Conservation (phyloP, 176 grass and related monocot genomes). For the Luzula sylvatica region DNA sequence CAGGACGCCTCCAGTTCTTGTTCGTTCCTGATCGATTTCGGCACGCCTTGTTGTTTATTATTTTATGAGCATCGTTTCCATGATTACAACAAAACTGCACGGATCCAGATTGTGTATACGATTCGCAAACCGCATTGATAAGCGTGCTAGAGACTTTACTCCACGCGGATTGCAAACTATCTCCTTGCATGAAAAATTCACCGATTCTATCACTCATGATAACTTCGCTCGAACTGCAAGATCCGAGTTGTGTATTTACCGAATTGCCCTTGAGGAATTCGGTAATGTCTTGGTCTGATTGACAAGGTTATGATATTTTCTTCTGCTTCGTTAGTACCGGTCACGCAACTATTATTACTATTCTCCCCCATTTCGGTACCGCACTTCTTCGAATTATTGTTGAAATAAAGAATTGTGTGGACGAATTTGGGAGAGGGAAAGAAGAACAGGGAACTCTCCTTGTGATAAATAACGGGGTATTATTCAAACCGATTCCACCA, state of each 20-base stretch:
- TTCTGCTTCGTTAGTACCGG: conserved; percentile 39
- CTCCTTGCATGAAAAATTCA: conserved; percentile 76
- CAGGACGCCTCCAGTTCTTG: conserved; percentile 51
- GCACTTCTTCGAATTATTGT: conserved; percentile 39
- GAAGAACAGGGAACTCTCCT: conserved; percentile 73
- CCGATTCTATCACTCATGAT: conserved; percentile 62
- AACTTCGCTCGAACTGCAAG: conserved; percentile 21
- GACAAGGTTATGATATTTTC: conserved; percentile 52
- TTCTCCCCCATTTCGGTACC: conserved; percentile 62
- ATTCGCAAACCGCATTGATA: conserved; percentile 67
- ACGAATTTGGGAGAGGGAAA: conserved; percentile 56
- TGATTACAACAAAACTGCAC: conserved; percentile 55
- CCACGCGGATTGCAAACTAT: conserved; percentile 59
- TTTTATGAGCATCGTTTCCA: conserved; percentile 27
- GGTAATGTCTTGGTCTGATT: conserved; percentile 43
- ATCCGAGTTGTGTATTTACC: conserved; percentile 28
- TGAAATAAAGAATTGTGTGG: conserved; percentile 63
- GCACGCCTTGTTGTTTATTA: conserved; percentile 20
- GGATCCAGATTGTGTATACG: conserved; percentile 57
- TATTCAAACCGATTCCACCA: conserved; percentile 63
- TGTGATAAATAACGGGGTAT: conserved; percentile 68
- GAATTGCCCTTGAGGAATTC: conserved; percentile 38
- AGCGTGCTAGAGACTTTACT: conserved; percentile 60
- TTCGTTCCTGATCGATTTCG: conserved; percentile 37
- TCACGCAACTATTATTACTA: conserved; percentile 28